phyloP scores from a whole-genome alignment of 1,284 basidiomycete species.

The Nidula niveotomentosa region DNA sequence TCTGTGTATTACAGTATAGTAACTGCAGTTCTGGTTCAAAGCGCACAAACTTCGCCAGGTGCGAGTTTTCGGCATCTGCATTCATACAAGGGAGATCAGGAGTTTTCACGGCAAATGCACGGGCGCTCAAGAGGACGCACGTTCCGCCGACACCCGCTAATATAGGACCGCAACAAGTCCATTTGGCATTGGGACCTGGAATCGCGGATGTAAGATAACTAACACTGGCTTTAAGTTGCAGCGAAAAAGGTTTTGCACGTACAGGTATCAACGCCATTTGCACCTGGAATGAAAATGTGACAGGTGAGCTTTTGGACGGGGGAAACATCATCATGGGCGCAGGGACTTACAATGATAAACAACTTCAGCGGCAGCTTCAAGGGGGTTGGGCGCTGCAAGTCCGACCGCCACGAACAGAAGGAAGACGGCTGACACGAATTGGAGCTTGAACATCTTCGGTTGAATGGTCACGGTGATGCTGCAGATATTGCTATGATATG shows the following conservation, averaged over 20 bases:
- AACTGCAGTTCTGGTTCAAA: background rate
- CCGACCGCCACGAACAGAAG: conserved; percentile 5
- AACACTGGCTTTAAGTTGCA: background rate
- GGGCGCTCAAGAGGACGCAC: conserved; percentile 1
- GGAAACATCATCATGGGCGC: background rate
- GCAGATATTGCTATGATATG: background rate
- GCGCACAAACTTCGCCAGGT: conserved; percentile 6
- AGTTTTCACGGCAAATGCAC: background rate
- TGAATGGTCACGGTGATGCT: background rate
- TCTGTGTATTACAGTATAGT: too few relatives aligned
- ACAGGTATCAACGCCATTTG: conserved; percentile 7
- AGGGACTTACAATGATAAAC: conserved; percentile 12
- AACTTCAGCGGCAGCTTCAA: conserved; percentile 4
- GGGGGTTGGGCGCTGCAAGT: conserved; percentile 5
- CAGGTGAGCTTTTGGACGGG: background rate
- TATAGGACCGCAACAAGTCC: conserved; percentile 15
- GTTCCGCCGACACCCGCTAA: conserved; percentile 13
- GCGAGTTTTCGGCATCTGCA: conserved; percentile 8
- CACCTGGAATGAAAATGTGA: conserved; percentile 6
- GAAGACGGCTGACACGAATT: background rate
- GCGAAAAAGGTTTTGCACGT: background rate
- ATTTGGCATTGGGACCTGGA: conserved; percentile 9
- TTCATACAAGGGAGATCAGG: background rate
- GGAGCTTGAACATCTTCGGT: background rate
- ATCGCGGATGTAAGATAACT: background rate